Conservation (phyloP, 306 rosid species). For the Acacia crassicarpa region DNA sequence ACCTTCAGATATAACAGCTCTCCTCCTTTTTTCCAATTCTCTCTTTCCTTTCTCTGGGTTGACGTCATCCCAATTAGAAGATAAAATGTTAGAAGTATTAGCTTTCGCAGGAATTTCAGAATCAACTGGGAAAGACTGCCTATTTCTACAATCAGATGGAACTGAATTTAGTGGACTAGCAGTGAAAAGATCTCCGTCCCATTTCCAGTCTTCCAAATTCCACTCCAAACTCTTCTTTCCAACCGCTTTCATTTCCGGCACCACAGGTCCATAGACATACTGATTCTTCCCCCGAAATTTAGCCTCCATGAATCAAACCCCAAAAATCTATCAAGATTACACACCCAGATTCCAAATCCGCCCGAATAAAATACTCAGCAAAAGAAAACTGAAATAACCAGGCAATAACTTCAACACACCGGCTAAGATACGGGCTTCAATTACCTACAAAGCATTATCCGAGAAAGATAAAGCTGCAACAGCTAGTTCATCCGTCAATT, state of each 20-base stretch:
- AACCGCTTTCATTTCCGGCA: constrained; percentile 54
- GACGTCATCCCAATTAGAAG: constrained; percentile 53
- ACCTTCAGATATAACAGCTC: constrained; percentile 46
- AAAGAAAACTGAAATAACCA: constrained; percentile 21
- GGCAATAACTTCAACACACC: constrained; percentile 20
- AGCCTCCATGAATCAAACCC: constrained; percentile 59
- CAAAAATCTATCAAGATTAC: constrained; percentile 8
- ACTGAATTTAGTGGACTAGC: constrained; percentile 61
- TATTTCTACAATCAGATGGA: constrained; percentile 57
- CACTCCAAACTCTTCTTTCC: constrained; percentile 74
- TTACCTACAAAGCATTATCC: neutral
- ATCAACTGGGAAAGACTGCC: constrained; percentile 58
- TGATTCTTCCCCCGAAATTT: constrained; percentile 53
- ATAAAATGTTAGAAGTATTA: constrained; percentile 52
- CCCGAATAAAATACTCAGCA: constrained; percentile 27
- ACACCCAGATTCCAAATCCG: constrained; percentile 44
- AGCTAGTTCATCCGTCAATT: constrained; percentile 32
- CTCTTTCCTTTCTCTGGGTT: constrained; percentile 50
- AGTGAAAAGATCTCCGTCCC: constrained; percentile 83
- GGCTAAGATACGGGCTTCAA: constrained; percentile 15
- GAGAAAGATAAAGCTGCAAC: constrained; percentile 10
- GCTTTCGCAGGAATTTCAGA: constrained; percentile 47
- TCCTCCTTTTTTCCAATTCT: constrained; percentile 73
- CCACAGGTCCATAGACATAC: constrained; percentile 42
- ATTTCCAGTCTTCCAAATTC: constrained; percentile 85